Percentiles rank a stretch among this genome's conserved stretches.
These are phyloP conservation scores for Globisporangium solare DNA, from an alignment of 352 stramenopile species.

Conservation along the genomic window DNA sequence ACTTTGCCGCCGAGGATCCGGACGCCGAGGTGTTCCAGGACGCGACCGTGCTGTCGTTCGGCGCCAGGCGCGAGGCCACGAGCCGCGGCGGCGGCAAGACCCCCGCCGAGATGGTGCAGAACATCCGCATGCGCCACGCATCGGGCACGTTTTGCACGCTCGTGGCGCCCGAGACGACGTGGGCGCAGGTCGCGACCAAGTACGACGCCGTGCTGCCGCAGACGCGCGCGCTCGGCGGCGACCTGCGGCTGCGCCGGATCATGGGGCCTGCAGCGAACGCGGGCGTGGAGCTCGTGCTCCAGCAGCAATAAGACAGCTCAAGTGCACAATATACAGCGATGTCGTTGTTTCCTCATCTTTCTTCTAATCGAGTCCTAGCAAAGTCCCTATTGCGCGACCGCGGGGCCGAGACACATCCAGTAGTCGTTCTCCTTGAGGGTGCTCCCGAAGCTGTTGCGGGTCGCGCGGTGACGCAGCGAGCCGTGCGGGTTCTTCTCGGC, in stretches of 20 bases:
- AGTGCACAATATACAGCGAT: conserved; percentile 1
- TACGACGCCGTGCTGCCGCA: conserved; percentile 35
- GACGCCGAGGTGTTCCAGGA: conserved; percentile 52
- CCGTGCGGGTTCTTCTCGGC: conserved; percentile 65
- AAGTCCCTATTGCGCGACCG: conserved; percentile 3
- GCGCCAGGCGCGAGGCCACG: conserved; percentile 50
- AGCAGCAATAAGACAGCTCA: conserved; percentile 9
- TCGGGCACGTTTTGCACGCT: conserved; percentile 78
- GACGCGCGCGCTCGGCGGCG: conserved; percentile 36
- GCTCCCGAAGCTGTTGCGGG: conserved; percentile 47
- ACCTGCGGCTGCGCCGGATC: conserved; percentile 54
- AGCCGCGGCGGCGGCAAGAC: conserved; percentile 69
- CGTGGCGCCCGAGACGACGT: conserved; percentile 44
- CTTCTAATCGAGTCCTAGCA: conserved; percentile 1
- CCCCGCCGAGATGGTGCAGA: conserved; percentile 73
- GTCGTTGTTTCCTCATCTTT: too few relatives aligned
- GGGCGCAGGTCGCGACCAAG: conserved; percentile 35
- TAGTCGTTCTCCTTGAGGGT: conserved; percentile 75
- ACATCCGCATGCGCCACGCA: conserved; percentile 85
- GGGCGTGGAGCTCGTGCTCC: conserved; percentile 36
- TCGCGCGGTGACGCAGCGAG: conserved; percentile 39
- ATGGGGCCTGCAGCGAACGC: conserved; percentile 43
- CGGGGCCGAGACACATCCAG: conserved; percentile 72
- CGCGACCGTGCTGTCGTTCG: conserved; percentile 57
- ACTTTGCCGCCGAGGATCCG: conserved; percentile 7